phyloP scores from a whole-genome alignment of 2,329 filamentous ascomycete species.

The Paecilomyces sp. region DNA sequence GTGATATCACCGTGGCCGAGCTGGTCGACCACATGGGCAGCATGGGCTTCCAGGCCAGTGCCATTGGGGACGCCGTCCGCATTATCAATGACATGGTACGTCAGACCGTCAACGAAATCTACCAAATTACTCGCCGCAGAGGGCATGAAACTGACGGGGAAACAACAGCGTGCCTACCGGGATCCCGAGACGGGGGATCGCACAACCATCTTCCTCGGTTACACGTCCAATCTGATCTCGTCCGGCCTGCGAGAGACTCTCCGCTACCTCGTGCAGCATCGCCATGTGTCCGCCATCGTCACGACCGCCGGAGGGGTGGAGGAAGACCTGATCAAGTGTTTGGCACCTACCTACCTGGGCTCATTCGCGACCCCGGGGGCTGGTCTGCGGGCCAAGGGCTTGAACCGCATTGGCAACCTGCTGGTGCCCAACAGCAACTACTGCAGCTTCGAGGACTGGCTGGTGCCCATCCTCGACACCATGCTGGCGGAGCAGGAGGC shows the following conservation, averaged over 20 bases:
- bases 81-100: slow-evolving; percentile 93
- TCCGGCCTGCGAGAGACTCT: slow-evolving; percentile 88
- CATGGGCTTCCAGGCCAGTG: slow-evolving; percentile 79
- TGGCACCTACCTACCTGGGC: slow-evolving; percentile 87
- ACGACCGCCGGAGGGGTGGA: slow-evolving; percentile 94
- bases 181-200: slow-evolving; percentile 70
- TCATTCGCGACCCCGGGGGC: slow-evolving; percentile 73
- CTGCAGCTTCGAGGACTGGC: slow-evolving; percentile 96
- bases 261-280: slow-evolving; percentile 87
- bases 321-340: slow-evolving; percentile 97
- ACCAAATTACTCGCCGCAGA: neutral
- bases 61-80: slow-evolving; percentile 76
- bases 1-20: slow-evolving; percentile 76
- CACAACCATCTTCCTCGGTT: slow-evolving; percentile 94
- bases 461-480: slow-evolving; percentile 86
- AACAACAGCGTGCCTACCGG: slow-evolving; percentile 62
- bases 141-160: neutral
- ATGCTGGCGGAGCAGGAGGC: slow-evolving; percentile 93
- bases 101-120: neutral
- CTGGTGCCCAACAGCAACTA: slow-evolving; percentile 96
- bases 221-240: slow-evolving; percentile 95
- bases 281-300: slow-evolving; percentile 86
- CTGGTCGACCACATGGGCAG: slow-evolving; percentile 71
- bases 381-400: slow-evolving; percentile 70
- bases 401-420: slow-evolving; percentile 94